These are phyloP conservation scores for Apiotrichum sp. DNA, from an alignment of 1,284 basidiomycete species.

Conservation along the genomic window DNA sequence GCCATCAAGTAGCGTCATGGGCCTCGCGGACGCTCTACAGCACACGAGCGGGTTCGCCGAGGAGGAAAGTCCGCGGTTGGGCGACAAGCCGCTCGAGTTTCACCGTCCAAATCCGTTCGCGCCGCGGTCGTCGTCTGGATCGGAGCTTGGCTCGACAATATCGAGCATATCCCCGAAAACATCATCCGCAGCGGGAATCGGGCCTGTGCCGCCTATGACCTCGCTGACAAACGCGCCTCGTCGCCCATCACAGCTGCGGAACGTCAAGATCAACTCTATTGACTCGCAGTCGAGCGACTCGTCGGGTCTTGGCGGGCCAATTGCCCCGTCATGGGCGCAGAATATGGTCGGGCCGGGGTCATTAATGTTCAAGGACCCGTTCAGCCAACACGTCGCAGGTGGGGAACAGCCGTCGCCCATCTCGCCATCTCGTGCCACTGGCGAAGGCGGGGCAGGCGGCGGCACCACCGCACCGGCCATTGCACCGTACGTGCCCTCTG, in stretches of 20 bases:
- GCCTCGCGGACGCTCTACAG: slow-evolving; percentile 26
- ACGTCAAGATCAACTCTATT: slow-evolving; percentile 37
- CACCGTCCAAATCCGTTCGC: slow-evolving; percentile 10
- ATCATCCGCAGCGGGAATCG: slow-evolving; percentile 12
- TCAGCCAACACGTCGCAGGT: slow-evolving; percentile 12
- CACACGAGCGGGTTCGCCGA: slow-evolving; percentile 24
- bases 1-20: slow-evolving; percentile 6
- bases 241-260: slow-evolving; percentile 43
- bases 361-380: slow-evolving; percentile 43
- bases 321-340: slow-evolving; percentile 35
- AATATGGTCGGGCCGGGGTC: slow-evolving; percentile 4
- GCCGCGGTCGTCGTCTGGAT: slow-evolving; percentile 3
- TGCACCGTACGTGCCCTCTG: slow-evolving; percentile 8
- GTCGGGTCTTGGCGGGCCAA: slow-evolving; percentile 19
- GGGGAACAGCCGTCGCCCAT: not conserved
- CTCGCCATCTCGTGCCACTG: not conserved
- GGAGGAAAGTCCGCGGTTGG: not conserved
- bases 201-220: not conserved
- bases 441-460: not conserved
- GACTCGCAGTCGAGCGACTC: slow-evolving; percentile 27
- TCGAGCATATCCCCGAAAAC: slow-evolving; percentile 33
- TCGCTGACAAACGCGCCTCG: slow-evolving; percentile 28
- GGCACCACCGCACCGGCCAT: slow-evolving; percentile 1
- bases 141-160: slow-evolving; percentile 25
- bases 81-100: not conserved